Base-by-base conservation (phyloP, 352 stramenopile species). In the Phytophthora foliorum region DNA sequence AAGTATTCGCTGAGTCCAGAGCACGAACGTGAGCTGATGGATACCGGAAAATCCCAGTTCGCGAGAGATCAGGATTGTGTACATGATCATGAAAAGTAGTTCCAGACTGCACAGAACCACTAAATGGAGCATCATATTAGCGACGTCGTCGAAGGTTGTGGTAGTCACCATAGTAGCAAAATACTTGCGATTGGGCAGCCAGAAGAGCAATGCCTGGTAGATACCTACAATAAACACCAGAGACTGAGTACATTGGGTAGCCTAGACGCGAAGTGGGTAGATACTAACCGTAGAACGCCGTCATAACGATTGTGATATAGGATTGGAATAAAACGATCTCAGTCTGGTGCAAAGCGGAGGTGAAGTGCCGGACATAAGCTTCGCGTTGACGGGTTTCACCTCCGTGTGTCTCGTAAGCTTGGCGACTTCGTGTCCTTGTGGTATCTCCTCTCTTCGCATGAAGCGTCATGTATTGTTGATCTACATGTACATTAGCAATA, bases 311-410 rank as follows among this genome's bases (percentile, higher is more conserved):
- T 6, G 69, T 69, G 44, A 57, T 73, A 31, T 69, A 76, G 14
- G 56, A 76, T 24, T 52, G 63, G 6, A 76, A 57, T 13, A 76
- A 24, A 13, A 73, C 53, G 44, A 73, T 72, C 27, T 76, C 69
- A 2, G 63, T 73, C 19, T 68, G 48, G 41, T 67, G 63, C 38
- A 76, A 31, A 13, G 52, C 25, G 4, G 63, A 38, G 8, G 53
- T 64, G 10, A 68, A 21, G 6, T 42, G 16, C 17, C 46, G 46
- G 14, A 73, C 38, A 25, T 58, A 63, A 9, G 27, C 16, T 21
- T 57, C 78, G 69, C 27, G 16, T 34, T n/a, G 25, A 13, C 45
- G 17, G 5, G 46, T 52, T n/a, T 13, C 9, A 21, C 7, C 34
- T 17, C 16, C 22, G 6, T 45, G 44, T 0, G 42, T 19, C 29